phyloP scores from a whole-genome alignment of 1,139 yeast genomes.

The Candida glucosophila region DNA sequence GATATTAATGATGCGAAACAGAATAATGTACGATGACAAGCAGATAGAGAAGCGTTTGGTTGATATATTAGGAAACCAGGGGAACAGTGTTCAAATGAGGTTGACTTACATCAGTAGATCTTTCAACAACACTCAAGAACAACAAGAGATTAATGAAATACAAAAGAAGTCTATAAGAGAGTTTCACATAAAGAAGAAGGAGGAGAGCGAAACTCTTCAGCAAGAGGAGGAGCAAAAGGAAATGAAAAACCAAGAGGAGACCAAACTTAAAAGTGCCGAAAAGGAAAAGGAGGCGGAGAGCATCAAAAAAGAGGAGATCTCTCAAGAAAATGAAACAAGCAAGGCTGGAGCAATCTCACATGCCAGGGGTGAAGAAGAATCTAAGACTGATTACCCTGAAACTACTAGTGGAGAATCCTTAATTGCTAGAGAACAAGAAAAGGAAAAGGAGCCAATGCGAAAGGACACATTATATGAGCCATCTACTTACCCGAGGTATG shows the following conservation, averaged over 20 bases:
- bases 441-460: too few relatives aligned
- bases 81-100: conserved; percentile 12
- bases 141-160: conserved; percentile 5
- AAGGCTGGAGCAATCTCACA: neutral
- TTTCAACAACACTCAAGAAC: conserved; percentile 3
- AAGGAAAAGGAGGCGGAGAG: neutral
- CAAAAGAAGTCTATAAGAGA: conserved; percentile 4
- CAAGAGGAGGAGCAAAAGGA: conserved; percentile 1
- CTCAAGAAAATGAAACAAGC: neutral
- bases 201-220: too few relatives aligned
- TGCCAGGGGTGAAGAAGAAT: too few relatives aligned
- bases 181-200: too few relatives aligned
- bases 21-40: conserved; percentile 1
- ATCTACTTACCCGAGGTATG: conserved; percentile 13
- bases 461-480: conserved; percentile 13
- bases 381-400: neutral
- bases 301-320: conserved; percentile 4
- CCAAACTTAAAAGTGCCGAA: neutral
- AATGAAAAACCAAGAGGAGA: neutral
- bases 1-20: conserved; percentile 6
- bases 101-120: conserved; percentile 9
- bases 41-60: conserved; percentile 6
- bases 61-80: conserved; percentile 9
- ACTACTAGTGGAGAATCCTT: neutral
- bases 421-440: neutral